phyloP scores from a whole-genome alignment of 2,329 filamentous ascomycete genomes.

The Tolypocladium album region DNA sequence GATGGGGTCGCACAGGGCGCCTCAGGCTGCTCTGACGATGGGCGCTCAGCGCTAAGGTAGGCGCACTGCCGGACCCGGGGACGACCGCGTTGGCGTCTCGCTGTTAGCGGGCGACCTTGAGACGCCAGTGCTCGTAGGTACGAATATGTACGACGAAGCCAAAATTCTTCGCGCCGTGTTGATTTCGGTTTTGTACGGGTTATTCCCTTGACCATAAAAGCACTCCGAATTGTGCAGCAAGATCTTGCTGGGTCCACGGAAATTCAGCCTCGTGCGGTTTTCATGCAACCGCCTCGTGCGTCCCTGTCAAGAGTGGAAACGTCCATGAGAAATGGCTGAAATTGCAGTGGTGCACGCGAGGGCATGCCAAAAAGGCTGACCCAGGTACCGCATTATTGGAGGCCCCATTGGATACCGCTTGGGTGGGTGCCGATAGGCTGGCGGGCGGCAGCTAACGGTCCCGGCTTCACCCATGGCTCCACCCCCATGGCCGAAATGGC shows the following conservation, averaged over 20 bases:
- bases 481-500: slow-evolving; percentile 3
- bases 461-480: slow-evolving; percentile 1
- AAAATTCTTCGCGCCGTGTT: not conserved
- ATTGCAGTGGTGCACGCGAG: not conserved
- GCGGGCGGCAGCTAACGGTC: slow-evolving; percentile 10
- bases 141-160: too few relatives aligned
- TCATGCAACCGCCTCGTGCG: not conserved
- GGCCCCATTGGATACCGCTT: not conserved
- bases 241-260: not conserved
- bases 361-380: not conserved
- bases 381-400: not conserved
- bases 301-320: not conserved
- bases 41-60: not conserved
- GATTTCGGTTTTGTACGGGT: too few relatives aligned
- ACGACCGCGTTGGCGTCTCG: not conserved
- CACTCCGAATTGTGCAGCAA: too few relatives aligned
- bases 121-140: not conserved
- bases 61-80: not conserved
- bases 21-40: not conserved
- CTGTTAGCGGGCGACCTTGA: not conserved
- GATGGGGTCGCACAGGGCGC: not conserved
- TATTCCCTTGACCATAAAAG: too few relatives aligned
- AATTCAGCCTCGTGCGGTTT: not conserved
- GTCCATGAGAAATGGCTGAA: not conserved
- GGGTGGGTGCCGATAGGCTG: slow-evolving; percentile 20